Base-by-base conservation (phyloP, 495 filamentous ascomycete species). In the Cenococcum geophilum region DNA sequence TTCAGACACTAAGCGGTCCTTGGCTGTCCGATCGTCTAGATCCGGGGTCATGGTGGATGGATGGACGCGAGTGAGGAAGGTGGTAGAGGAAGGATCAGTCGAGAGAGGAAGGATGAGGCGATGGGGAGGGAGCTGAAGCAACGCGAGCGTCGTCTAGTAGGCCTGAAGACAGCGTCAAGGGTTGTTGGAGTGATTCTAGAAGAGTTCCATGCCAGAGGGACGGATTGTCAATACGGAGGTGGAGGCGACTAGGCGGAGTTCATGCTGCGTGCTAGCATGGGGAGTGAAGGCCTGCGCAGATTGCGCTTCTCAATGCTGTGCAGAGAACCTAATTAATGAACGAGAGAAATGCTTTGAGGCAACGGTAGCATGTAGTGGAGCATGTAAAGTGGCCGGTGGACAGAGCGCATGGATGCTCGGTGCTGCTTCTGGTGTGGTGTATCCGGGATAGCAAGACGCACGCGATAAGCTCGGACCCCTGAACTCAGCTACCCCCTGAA, bases 101-200 rank as follows among this genome's bases (percentile, higher is more conserved):
- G 37, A 32, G 50, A 27, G 9, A 48, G 47, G 48, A 25, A 62
- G 25, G 59, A 27, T 27, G 50, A 62, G 27, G 55, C 59, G 59
- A 11, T 42, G 36, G 25, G 59, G 52, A 34, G 35, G 6, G 18
- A 25, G 37, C 54, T 61, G 63, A 58, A 34, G 64, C 64, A 56
- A 66, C 51, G 56, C 61, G 55, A 59, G 55, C 37, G 43, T 58
- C 47, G 20, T 57, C 43, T 23, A 9, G 37, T 11, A 49, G 20
- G 56, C 50, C 57, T 23, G 37, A 48, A 40, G 62, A 58, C 63
- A 58, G 58, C 63, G 35, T 55, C 59, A 52, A 57, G 60, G 62
- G 52, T 25, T 60, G 60, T 32, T 49, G 56, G 43, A 60, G n/a
- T 52, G 23, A 52, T 67, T 67, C 64, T 52, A 63, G 64, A 67